These are phyloP conservation scores for Hanseniaspora guilliermondii DNA, from an alignment of 805 yeast species.

Conservation along the genomic window DNA sequence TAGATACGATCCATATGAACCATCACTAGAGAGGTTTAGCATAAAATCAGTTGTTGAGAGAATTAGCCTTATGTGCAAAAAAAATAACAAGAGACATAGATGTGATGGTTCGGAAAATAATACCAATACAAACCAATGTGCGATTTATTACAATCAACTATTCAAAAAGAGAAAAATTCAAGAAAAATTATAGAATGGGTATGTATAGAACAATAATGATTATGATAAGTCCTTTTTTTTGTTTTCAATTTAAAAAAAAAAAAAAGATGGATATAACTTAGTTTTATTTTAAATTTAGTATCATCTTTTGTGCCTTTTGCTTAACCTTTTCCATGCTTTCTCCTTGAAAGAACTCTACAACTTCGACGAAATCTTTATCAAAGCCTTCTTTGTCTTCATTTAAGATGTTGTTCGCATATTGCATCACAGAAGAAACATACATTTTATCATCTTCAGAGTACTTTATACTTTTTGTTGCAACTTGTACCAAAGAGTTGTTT, in stretches of 20 bases:
- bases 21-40: background rate
- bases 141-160: background rate
- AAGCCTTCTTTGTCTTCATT: conserved; percentile 66
- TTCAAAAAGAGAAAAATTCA: background rate
- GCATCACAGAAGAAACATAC: conserved; percentile 78
- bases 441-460: conserved; percentile 86
- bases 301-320: conserved; percentile 10
- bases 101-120: background rate
- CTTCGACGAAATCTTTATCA: conserved; percentile 56
- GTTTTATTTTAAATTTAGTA: conserved; percentile 1
- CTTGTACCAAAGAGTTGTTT: conserved; percentile 66
- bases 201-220: no score
- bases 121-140: background rate
- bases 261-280: background rate
- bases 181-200: background rate
- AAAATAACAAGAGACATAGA: background rate
- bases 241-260: no score
- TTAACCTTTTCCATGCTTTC: conserved; percentile 9
- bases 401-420: conserved; percentile 72
- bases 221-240: no score
- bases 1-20: background rate
- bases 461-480: conserved; percentile 46
- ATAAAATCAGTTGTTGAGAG: background rate
- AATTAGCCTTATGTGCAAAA: background rate
- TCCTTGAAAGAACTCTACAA: conserved; percentile 61